phyloP scores from a whole-genome alignment of 768 basidiomycete species.

The Auriscalpium vulgare region DNA sequence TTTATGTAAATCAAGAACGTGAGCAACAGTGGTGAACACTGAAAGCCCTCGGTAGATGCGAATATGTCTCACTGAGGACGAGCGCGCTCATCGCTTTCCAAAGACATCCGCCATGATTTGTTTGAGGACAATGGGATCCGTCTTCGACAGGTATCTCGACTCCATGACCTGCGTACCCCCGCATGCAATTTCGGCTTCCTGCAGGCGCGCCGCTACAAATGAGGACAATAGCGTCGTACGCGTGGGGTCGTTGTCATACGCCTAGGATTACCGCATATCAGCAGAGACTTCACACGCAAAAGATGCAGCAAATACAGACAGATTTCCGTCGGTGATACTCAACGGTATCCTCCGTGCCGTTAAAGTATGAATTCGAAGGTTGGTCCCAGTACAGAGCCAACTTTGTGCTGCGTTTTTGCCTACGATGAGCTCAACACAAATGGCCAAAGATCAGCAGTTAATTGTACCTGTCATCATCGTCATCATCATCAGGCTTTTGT shows the following conservation, averaged over 20 bases:
- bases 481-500: conserved; percentile 16
- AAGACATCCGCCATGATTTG: conserved; percentile 40
- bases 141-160: conserved; percentile 47
- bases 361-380: conserved; percentile 50
- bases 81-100: conserved; percentile 1
- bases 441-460: too few species aligned
- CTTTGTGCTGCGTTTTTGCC: conserved; percentile 21
- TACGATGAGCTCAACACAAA: too few species aligned
- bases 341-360: conserved; percentile 57
- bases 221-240: conserved; percentile 56
- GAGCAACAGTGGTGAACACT: too few species aligned
- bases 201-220: conserved; percentile 50
- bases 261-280: conserved; percentile 29
- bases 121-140: conserved; percentile 66
- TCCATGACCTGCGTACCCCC: conserved; percentile 58
- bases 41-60: too few species aligned
- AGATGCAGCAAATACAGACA: conserved; percentile 33
- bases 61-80: too few species aligned
- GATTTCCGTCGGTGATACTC: conserved; percentile 71
- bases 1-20: too few species aligned
- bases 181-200: conserved; percentile 53
- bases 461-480: too few species aligned
- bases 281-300: not conserved
- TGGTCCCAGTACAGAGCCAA: conserved; percentile 67
- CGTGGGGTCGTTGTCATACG: conserved; percentile 64